Conservation (phyloP, 208 protist genomes). For the Leishmania turanica region DNA sequence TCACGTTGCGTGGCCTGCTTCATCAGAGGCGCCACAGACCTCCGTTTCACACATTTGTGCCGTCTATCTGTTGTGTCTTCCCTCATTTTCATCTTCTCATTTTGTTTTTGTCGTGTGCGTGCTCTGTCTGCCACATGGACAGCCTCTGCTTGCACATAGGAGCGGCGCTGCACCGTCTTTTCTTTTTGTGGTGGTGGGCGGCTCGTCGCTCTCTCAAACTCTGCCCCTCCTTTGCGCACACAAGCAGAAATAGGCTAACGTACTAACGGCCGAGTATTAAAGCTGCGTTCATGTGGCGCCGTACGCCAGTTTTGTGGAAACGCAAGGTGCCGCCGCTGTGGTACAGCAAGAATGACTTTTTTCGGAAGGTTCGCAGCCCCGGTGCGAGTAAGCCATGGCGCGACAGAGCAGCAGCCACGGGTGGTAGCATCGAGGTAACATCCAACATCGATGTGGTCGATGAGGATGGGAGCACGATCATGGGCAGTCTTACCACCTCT, state of each 20-base stretch:
- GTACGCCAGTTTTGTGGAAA: constrained; percentile 35
- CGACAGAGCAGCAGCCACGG: constrained; percentile 40
- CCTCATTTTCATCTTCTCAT: neutral
- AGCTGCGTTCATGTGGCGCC: constrained; percentile 35
- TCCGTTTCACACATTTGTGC: neutral
- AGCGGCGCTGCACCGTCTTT: neutral
- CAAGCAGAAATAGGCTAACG: neutral
- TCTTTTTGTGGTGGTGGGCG: too few relatives aligned
- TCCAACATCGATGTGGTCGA: constrained; percentile 46
- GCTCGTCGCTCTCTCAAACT: neutral
- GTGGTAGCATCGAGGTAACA: constrained; percentile 72
- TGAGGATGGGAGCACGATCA: constrained; percentile 29
- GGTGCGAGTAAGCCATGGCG: constrained; percentile 87
- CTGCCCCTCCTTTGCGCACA: neutral
- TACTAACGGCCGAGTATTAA: neutral
- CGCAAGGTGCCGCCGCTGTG: constrained; percentile 53
- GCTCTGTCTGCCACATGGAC: neutral
- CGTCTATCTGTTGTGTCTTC: neutral
- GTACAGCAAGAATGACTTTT: constrained; percentile 71
- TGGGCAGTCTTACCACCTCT: constrained; percentile 49
- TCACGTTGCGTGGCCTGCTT: neutral
- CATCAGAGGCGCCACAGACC: neutral
- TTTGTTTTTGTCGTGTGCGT: neutral
- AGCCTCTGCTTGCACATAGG: neutral
- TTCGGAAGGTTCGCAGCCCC: constrained; percentile 71